Conservation (phyloP, 2,329 filamentous ascomycete species). For the Talaromyces sp. region DNA sequence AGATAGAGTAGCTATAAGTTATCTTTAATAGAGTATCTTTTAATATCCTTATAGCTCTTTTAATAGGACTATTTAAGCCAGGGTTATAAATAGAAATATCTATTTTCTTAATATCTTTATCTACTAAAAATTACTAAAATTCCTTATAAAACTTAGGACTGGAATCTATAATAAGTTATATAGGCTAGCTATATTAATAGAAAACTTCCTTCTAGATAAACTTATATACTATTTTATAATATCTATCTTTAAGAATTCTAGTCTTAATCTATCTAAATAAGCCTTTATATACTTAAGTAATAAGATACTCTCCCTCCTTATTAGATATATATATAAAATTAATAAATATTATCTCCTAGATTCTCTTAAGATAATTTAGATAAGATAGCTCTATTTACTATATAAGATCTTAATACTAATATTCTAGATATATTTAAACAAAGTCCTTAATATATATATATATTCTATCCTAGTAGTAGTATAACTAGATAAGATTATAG, state of each 20-base stretch:
- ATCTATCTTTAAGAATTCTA: not conserved
- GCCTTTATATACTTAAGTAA: not conserved
- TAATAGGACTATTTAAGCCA: not conserved
- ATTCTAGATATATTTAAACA: not conserved
- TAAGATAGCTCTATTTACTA: not conserved
- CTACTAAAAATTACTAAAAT: no score
- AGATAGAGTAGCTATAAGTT: not conserved
- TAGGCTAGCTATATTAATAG: not conserved
- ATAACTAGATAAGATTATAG: not conserved
- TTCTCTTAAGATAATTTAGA: not conserved
- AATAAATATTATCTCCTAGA: not conserved
- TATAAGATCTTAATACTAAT: not conserved
- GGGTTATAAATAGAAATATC: not conserved
- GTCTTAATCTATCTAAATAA: not conserved
- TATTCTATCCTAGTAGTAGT: no score
- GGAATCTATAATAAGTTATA: not conserved
- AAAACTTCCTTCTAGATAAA: not conserved
- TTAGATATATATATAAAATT: not conserved
- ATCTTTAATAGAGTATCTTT: not conserved
- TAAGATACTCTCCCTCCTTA: not conserved
- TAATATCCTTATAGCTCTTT: not conserved
- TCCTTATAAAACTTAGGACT: not conserved
- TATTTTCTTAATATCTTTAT: not conserved
- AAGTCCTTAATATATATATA: not conserved
- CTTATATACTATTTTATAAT: not conserved